Percentiles rank a stretch among this genome's conserved stretches.
Conservation (phyloP, 805 yeast species). For the Lipomyces yamadae region DNA sequence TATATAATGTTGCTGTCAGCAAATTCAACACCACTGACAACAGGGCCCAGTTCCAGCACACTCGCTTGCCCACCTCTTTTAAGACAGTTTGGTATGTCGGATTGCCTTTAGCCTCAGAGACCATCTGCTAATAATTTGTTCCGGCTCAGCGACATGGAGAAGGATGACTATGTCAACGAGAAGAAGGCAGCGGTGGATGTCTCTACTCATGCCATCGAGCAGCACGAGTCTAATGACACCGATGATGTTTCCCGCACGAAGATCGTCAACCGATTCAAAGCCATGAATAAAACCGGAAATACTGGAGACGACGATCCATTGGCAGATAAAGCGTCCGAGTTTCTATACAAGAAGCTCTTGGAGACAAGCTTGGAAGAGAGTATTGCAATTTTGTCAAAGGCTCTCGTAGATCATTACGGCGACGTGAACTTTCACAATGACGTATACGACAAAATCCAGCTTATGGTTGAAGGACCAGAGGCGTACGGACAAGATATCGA, state of each 20-base stretch:
- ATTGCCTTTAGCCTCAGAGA: too few species aligned
- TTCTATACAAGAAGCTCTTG: slow-evolving; percentile 18
- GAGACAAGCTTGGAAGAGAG: slow-evolving; percentile 47
- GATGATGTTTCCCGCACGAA: slow-evolving; percentile 15
- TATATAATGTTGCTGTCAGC: too few species aligned
- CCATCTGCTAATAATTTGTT: too few species aligned
- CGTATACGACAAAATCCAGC: slow-evolving; percentile 16
- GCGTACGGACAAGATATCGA: slow-evolving; percentile 23
- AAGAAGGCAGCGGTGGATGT: not conserved
- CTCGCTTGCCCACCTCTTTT: too few species aligned
- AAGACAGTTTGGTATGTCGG: too few species aligned
- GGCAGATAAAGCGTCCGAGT: slow-evolving; percentile 24
- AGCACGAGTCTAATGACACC: not conserved
- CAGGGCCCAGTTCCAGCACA: too few species aligned
- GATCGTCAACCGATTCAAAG: slow-evolving; percentile 23
- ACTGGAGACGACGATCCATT: slow-evolving; percentile 24
- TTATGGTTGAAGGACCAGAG: slow-evolving; percentile 24
- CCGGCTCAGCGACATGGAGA: not conserved
- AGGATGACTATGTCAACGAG: not conserved
- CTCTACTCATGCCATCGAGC: not conserved
- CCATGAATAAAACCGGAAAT: slow-evolving; percentile 26
- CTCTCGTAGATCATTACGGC: slow-evolving; percentile 51
- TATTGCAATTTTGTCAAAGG: slow-evolving; percentile 48
- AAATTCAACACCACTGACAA: too few species aligned
- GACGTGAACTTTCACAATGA: slow-evolving; percentile 55